Base-by-base conservation (phyloP, 305 asterid genomes). In the Fraxinus latifolia region DNA sequence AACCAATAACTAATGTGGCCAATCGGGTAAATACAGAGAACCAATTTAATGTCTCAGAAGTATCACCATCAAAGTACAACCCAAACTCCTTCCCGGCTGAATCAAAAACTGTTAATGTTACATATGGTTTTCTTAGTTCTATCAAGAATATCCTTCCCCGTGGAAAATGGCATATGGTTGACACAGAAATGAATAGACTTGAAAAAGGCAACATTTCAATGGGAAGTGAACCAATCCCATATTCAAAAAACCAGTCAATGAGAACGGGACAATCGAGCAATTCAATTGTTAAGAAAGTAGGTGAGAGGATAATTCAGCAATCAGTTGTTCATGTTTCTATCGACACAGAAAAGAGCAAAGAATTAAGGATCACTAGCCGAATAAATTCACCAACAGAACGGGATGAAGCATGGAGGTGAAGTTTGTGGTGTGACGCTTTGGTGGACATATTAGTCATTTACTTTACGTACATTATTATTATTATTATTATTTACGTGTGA, bases 341-440 rank as follows among this genome's bases (percentile, higher is more conserved):
- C 7, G 78, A 74, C 78, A 53, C 65, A 65, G 90, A 83, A 72
- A 89, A 82, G 77, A 82, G 78, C 25, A 82, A 87, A 44, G 89
- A 79, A n/a, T 60, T 79, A 33, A 86, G 88, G 80, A 86, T 85
- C 87, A 55, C 83, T 39, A 68, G 85, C 79, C 83, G 88, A 36
- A 29, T 87, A 68, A 89, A 82, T 82, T 80, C 88, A 4, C 82
- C 65, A 12, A 79, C 87, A 74, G 90, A 87, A 70, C 77, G 90
- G 83, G 83, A 81, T 27, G 89, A 86, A 84, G 85, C 89, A 25
- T 89, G 90, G 90, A 81, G 85, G 78, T 85, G 89, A 89, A 83
- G 71, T 33, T 11, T 17, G 17, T 67, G 19, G 74, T 29, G 37
- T 3, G 7, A 27, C 74, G 21, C 31, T 55, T 5, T 60, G 31